These are phyloP conservation scores for Leccinellum albellum DNA, from an alignment of 768 basidiomycete species.

Conservation along the genomic window DNA sequence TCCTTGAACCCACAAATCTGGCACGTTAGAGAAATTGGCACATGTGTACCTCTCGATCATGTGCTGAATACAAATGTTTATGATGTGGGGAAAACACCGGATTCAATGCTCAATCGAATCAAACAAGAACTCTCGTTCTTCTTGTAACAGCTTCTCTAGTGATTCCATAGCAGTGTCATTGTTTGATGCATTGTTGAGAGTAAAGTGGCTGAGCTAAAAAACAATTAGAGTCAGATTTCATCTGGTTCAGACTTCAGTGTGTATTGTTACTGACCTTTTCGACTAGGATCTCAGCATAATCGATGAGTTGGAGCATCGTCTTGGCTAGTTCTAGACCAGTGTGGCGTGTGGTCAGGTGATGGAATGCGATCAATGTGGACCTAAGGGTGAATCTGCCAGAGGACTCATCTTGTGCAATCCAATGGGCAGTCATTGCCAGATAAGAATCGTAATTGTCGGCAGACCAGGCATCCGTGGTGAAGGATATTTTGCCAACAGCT, in stretches of 20 bases:
- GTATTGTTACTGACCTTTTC: neutral
- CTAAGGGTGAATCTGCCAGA: neutral
- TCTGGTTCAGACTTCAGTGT: neutral
- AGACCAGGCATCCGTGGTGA: neutral
- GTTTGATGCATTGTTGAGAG: neutral
- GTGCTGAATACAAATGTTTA: neutral
- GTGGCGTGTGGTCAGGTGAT: neutral
- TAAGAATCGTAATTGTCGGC: neutral
- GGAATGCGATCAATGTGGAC: neutral
- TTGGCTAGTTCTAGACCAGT: neutral
- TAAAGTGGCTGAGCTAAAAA: neutral
- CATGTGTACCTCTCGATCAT: neutral
- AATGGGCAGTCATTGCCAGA: neutral
- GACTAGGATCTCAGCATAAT: neutral
- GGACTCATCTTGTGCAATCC: neutral
- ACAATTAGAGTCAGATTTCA: neutral
- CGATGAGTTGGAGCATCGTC: neutral
- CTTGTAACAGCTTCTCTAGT: neutral
- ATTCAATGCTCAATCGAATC: neutral
- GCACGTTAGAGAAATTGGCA: neutral
- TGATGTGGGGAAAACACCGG: neutral
- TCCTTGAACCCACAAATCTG: neutral
- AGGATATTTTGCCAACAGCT: neutral
- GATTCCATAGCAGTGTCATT: neutral
- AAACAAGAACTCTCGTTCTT: neutral